These are phyloP conservation scores for Anastatica hierochuntica DNA, from an alignment of 345 rosid species.

Conservation along the genomic window DNA sequence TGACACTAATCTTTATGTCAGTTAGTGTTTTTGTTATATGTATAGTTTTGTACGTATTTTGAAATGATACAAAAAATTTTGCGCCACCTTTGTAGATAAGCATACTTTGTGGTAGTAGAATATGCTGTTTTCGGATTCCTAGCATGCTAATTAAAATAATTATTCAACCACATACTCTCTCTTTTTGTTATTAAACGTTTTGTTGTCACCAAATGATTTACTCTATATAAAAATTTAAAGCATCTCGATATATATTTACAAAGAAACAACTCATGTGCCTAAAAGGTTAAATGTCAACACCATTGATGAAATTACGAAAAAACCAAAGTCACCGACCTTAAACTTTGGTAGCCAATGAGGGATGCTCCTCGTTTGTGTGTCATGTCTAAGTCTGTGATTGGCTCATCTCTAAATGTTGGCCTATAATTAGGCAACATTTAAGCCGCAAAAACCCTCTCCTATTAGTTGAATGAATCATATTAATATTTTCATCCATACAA, in stretches of 20 bases:
- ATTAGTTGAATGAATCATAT: conserved; percentile 13
- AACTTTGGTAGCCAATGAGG: conserved; percentile 20
- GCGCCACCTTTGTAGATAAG: neutral
- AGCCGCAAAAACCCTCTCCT: neutral
- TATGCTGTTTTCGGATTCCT: neutral
- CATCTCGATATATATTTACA: conserved; percentile 10
- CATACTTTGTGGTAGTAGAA: conserved; percentile 1
- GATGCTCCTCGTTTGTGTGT: conserved; percentile 22
- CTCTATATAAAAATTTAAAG: too few species aligned
- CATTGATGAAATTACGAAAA: neutral
- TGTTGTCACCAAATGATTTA: neutral
- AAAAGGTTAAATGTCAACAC: conserved; percentile 28
- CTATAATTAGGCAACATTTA: conserved; percentile 20
- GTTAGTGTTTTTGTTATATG: neutral
- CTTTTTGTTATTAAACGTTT: neutral
- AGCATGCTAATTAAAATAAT: too few species aligned
- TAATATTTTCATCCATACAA: conserved; percentile 7
- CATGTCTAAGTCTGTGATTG: conserved; percentile 19
- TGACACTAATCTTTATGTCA: too few species aligned
- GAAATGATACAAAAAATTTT: neutral
- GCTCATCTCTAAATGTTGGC: conserved; percentile 7
- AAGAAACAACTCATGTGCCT: conserved; percentile 28
- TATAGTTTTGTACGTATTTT: neutral
- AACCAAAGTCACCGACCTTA: conserved; percentile 20
- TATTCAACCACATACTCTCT: too few species aligned